Evolutionary conservation across 345 rosid species (phyloP).

Genomic region (Hevea brasiliensis): DNA sequence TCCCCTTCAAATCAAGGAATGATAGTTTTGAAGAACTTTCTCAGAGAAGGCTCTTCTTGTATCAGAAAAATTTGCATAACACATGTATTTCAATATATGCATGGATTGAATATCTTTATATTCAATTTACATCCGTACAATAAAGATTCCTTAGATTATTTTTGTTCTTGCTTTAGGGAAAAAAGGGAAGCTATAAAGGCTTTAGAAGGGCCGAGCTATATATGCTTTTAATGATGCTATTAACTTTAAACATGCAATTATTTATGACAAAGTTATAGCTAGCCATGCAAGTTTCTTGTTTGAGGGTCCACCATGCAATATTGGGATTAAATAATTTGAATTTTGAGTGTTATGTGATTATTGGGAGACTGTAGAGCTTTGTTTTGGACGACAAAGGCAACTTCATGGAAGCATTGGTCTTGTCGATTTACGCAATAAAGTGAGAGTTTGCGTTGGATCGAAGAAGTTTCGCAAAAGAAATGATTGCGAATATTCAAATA

Average conservation of each 20-base stretch:
- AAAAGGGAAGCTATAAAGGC: not conserved
- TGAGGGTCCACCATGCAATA: too few relatives aligned
- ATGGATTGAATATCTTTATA: too few relatives aligned
- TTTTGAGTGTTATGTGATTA: too few relatives aligned
- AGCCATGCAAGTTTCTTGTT: too few relatives aligned
- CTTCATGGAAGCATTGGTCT: not conserved
- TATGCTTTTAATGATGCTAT: too few relatives aligned
- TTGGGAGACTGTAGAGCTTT: not conserved
- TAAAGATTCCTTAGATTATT: constrained; percentile 3
- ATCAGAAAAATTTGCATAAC: not conserved
- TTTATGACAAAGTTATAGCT: too few relatives aligned
- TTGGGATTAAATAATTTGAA: too few relatives aligned
- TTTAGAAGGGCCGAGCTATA: not conserved
- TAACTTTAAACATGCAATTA: too few relatives aligned
- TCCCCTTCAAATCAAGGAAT: constrained; percentile 2
- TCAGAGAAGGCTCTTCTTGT: not conserved
- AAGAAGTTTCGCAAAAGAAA: constrained; percentile 23
- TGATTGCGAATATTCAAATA: constrained; percentile 4
- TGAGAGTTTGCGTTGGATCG: constrained; percentile 1
- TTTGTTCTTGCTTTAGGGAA: constrained; percentile 9
- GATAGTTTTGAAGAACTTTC: constrained; percentile 4
- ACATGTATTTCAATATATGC: too few relatives aligned
- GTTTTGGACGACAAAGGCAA: not conserved
- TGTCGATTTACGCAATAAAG: not conserved
- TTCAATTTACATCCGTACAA: not conserved